These are phyloP conservation scores for Magnusiomyces fungicola DNA, from an alignment of 1,139 yeast genomes.

Conservation along the genomic window DNA sequence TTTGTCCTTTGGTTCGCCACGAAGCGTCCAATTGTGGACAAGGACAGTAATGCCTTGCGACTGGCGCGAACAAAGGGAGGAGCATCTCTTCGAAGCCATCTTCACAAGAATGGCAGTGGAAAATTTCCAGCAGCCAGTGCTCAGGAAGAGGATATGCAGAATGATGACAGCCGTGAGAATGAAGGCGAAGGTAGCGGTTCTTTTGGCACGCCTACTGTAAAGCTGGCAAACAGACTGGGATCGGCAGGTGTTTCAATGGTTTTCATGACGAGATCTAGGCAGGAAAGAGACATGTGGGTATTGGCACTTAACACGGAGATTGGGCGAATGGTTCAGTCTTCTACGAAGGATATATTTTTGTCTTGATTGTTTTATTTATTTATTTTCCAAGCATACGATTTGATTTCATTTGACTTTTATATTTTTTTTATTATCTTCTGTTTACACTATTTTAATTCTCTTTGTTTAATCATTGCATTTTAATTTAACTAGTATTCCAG, in stretches of 20 bases:
- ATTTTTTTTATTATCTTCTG: background rate
- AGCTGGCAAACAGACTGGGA: conserved; percentile 45
- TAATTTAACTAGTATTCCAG: too few species aligned
- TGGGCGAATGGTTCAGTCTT: conserved; percentile 41
- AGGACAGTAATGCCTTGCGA: conserved; percentile 10
- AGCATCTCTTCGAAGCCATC: conserved; percentile 12
- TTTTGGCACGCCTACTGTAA: conserved; percentile 6
- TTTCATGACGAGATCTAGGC: conserved; percentile 74
- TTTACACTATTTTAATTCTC: too few species aligned
- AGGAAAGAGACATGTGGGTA: conserved; percentile 83
- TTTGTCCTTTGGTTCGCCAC: conserved; percentile 81
- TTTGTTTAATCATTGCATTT: too few species aligned
- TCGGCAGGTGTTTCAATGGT: conserved; percentile 61
- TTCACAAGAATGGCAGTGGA: background rate
- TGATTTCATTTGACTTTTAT: background rate
- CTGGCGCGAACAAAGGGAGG: conserved; percentile 10
- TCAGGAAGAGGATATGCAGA: too few species aligned
- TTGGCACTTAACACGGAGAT: conserved; percentile 54
- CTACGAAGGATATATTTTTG: conserved; percentile 21
- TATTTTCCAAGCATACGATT: background rate
- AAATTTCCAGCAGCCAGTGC: background rate
- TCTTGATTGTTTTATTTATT: background rate
- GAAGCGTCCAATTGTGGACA: conserved; percentile 39
- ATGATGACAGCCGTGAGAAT: background rate
- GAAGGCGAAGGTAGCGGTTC: background rate